These are phyloP conservation scores for Mucor saturninus DNA, from an alignment of 371 early-diverging fungal genomes.

Conservation along the genomic window DNA sequence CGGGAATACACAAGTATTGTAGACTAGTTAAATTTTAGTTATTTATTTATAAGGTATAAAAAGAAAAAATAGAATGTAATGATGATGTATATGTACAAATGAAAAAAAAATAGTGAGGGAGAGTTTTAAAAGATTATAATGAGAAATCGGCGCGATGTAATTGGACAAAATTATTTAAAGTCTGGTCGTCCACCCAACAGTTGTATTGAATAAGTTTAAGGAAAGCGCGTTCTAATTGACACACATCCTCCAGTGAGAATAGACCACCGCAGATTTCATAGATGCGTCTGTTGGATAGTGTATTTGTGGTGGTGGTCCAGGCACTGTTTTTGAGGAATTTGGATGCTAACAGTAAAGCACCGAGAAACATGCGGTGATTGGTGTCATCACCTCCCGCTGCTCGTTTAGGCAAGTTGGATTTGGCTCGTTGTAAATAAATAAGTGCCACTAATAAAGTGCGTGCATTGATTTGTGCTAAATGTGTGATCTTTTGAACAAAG, in stretches of 20 bases:
- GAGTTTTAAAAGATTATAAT: slow-evolving; percentile 21
- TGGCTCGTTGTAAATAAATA: slow-evolving; percentile 52
- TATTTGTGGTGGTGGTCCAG: slow-evolving; percentile 52
- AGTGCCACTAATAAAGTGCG: slow-evolving; percentile 49
- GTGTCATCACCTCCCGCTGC: slow-evolving; percentile 52
- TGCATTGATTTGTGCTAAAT: slow-evolving; percentile 42
- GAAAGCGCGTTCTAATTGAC: slow-evolving; percentile 47
- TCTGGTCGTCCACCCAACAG: slow-evolving; percentile 49
- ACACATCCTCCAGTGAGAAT: slow-evolving; percentile 41
- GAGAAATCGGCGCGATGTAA: slow-evolving; percentile 42
- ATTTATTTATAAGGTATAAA: background rate
- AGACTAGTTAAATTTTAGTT: too few relatives aligned
- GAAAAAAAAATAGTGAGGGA: background rate
- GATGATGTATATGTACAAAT: background rate
- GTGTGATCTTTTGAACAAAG: slow-evolving; percentile 50
- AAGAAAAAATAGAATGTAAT: background rate
- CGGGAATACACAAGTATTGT: too few relatives aligned
- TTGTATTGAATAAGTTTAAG: slow-evolving; percentile 49
- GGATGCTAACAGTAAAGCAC: slow-evolving; percentile 72
- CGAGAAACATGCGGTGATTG: slow-evolving; percentile 79
- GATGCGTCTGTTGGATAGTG: slow-evolving; percentile 39
- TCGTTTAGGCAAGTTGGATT: slow-evolving; percentile 38
- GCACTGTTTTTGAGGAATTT: slow-evolving; percentile 75
- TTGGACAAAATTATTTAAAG: slow-evolving; percentile 37
- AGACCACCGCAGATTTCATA: slow-evolving; percentile 45